Evolutionary conservation across 257 asterid genomes (phyloP), one percentile per base, ranked within the genome.

Genomic region (Scutellaria barbata): DNA sequence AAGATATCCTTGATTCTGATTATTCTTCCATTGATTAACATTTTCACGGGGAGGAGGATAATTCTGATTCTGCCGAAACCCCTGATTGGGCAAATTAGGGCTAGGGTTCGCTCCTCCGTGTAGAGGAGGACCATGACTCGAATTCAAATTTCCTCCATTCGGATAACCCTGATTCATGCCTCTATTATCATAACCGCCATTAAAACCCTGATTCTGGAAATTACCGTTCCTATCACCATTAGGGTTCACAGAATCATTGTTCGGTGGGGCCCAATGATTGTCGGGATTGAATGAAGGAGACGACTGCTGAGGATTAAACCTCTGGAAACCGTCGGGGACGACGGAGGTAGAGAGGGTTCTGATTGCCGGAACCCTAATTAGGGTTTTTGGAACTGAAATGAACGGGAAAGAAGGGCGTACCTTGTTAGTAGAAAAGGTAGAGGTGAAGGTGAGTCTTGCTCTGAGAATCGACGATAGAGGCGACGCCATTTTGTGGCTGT

Each of bases 261-360:
- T 69, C 68, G 46, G 66, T 1, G 78, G 68, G 63, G 50, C 11
- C 86, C 79, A 74, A 76, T 69, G 88, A 66, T 80, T 69, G 16
- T 68, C 69, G 25, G 74, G 79, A 70, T 63, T 50, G 75, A 74
- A 66, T 0, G 85, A 64, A 37, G 87, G 76, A 56, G 63, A 40
- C 18, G 89, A 56, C 1, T 83, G 63, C 70, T 72, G 86, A 10
- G 51, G 58, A 71, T 66, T 72, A 8, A 68, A 76, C 22, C 54
- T 47, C 43, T 74, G 84, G 41, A 57, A 66, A 50, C 77, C 75
- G 39, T 84, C 83, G 48, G 87, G 83, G 14, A 68, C 35, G 50
- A 88, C 78, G 5, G 85, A 86, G 53, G 92, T 80, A 2, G 92
- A 73, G 56, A 88, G 82, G 69, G 79, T 20, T 80, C 75, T 76